phyloP scores from a whole-genome alignment of 352 stramenopile species.

The Globisporangium abappressorium region DNA sequence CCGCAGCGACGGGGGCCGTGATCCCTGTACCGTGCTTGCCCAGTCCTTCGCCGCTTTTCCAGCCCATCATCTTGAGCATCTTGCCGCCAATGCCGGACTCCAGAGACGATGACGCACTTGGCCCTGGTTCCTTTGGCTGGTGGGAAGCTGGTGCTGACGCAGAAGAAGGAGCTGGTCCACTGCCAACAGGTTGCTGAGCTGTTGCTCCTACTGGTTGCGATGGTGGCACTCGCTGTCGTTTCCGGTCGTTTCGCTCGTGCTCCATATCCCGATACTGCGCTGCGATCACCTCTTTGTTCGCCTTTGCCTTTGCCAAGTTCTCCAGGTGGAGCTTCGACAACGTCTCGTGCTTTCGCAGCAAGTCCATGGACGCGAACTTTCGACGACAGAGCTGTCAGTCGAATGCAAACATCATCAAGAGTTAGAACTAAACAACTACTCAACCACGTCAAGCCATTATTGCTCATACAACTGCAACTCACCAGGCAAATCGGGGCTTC shows the following conservation, averaged over 20 bases:
- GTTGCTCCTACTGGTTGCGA: background rate
- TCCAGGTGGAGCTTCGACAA: constrained; percentile 71
- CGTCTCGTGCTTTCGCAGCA: constrained; percentile 75
- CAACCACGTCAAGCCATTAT: no score
- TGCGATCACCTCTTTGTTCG: constrained; percentile 63
- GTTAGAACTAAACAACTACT: no score
- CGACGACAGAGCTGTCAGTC: constrained; percentile 64
- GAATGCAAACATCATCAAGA: no score
- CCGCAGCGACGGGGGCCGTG: constrained; percentile 55
- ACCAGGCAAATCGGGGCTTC: constrained; percentile 82
- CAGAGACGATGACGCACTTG: constrained; percentile 23
- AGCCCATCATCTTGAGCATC: constrained; percentile 88
- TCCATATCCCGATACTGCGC: constrained; percentile 64
- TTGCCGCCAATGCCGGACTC: constrained; percentile 76
- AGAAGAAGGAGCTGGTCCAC: background rate
- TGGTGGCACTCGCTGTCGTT: constrained; percentile 13
- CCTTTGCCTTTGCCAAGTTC: constrained; percentile 75
- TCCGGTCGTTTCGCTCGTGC: constrained; percentile 30
- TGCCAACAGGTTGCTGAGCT: background rate
- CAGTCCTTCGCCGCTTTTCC: constrained; percentile 79
- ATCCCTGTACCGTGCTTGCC: constrained; percentile 81
- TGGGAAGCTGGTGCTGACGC: background rate
- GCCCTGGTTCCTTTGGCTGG: background rate
- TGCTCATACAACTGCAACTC: constrained; percentile 14
- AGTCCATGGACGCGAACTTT: constrained; percentile 74